Evolutionary conservation across 768 basidiomycete genomes (phyloP).

Genomic region (Collybia mongolica): DNA sequence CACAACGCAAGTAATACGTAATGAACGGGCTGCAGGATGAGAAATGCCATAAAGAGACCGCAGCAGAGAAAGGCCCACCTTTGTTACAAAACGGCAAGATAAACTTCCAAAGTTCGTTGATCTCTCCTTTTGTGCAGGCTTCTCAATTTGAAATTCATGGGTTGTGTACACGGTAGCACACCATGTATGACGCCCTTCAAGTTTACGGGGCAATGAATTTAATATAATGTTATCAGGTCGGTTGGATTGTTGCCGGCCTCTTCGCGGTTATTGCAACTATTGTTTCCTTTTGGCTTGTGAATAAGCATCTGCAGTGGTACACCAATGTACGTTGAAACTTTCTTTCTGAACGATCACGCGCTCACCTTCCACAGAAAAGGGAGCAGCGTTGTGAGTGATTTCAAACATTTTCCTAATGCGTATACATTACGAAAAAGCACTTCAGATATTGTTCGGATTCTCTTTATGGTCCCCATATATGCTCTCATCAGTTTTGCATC

Average conservation of each 20-base stretch:
- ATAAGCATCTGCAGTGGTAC: conserved; percentile 71
- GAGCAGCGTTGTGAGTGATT: conserved; percentile 61
- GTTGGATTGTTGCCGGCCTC: conserved; percentile 65
- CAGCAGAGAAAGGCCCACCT: conserved; percentile 45
- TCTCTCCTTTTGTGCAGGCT: background rate
- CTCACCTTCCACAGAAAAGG: conserved; percentile 43
- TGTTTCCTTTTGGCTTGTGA: conserved; percentile 72
- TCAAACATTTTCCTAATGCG: background rate
- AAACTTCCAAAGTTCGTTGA: conserved; percentile 53
- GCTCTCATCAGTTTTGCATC: conserved; percentile 65
- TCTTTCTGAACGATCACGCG: no score
- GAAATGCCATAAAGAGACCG: conserved; percentile 37
- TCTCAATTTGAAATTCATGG: background rate
- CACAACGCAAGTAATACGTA: no score
- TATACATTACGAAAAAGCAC: conserved; percentile 2
- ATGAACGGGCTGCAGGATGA: no score
- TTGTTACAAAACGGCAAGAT: conserved; percentile 62
- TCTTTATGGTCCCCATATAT: conserved; percentile 81
- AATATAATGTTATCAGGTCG: conserved; percentile 39
- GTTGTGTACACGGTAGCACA: conserved; percentile 43
- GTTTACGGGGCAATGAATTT: background rate
- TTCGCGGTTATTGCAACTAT: conserved; percentile 56
- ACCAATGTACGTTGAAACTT: conserved; percentile 48
- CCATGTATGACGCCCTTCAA: conserved; percentile 39
- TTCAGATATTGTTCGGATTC: conserved; percentile 67